Evolutionary conservation across 768 basidiomycete genomes (phyloP), one percentile per base, ranked within the genome.

Genomic region (Daedaleopsis sinensis): DNA sequence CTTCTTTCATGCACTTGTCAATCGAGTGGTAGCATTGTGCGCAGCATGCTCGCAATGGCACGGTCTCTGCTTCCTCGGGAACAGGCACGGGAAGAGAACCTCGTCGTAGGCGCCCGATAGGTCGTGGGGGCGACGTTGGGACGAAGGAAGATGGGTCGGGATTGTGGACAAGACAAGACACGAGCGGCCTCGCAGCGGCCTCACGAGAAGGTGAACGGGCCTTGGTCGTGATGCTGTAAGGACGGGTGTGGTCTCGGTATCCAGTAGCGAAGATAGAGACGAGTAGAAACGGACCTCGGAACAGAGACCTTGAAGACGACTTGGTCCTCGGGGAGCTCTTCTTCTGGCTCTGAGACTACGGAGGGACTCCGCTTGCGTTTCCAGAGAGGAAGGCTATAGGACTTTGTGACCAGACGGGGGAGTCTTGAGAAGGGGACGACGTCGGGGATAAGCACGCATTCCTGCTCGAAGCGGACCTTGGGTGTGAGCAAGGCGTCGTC

Each of bases 381-480:
- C 82, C 89, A 91, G 44, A 92, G 72, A 0, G 90, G 89, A 59
- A 92, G 76, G 0, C 87, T 80, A 64, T 87, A 89, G 4, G 87
- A 86, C 67, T 84, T 90, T 27, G 85, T 85, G 65, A 86, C 70
- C 50, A 89, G 74, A 47, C 80, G 76, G 24, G 85, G 79, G 27
- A 80, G 73, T 55, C 78, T 82, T 5, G 77, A 74, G 52, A 75
- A 74, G 16, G 72, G 70, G 1, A 68, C 66, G 16, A 68, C 70
- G 54, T 88, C 83, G n/a, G 90, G 90, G 58, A 93, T 92, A 67
- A 93, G 81, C 5, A 90, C 77, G 61, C 91, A 92, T 67, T 88
- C 82, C 55, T 79, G 77, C 77, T 92, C 84, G 74, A 93, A 93
- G 58, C 90, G 82, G 5, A 92, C 91, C 43, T 49, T 60, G 61